Conservation (phyloP, 192 early-diverging fungal species). For the Rhizoclosmatium sp. region DNA sequence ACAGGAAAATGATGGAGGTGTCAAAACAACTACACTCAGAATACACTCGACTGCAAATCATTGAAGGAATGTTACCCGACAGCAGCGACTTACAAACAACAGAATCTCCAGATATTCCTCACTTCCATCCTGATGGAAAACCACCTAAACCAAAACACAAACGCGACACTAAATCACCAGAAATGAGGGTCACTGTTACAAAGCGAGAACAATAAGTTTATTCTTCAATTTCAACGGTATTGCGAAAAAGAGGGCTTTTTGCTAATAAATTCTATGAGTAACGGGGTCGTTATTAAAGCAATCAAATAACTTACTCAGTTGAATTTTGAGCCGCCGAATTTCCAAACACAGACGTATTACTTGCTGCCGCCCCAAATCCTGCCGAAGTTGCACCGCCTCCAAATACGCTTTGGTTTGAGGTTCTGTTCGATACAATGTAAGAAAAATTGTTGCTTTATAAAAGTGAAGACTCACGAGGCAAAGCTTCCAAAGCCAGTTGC, state of each 20-base stretch:
- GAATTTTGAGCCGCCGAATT: neutral
- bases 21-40: slow-evolving; percentile 45
- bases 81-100: slow-evolving; percentile 35
- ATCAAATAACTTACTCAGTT: neutral
- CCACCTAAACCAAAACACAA: slow-evolving; percentile 19
- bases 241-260: slow-evolving; percentile 23
- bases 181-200: slow-evolving; percentile 33
- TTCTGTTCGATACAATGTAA: neutral
- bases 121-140: slow-evolving; percentile 21
- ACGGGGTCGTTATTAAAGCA: neutral
- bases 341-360: neutral
- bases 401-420: slow-evolving; percentile 28
- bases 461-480: slow-evolving; percentile 15
- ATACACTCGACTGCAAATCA: slow-evolving; percentile 42
- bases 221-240: slow-evolving; percentile 12
- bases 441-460: neutral
- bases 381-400: slow-evolving; percentile 12
- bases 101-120: slow-evolving; percentile 39
- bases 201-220: neutral
- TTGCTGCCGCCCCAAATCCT: slow-evolving; percentile 1
- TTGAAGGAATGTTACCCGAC: slow-evolving; percentile 48
- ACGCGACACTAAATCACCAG: slow-evolving; percentile 23
- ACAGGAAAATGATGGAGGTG: slow-evolving; percentile 52
- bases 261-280: neutral
- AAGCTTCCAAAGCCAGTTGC: slow-evolving; percentile 12